These are phyloP conservation scores for Syzygium aromaticum DNA, from an alignment of 345 rosid genomes.

Conservation along the genomic window DNA sequence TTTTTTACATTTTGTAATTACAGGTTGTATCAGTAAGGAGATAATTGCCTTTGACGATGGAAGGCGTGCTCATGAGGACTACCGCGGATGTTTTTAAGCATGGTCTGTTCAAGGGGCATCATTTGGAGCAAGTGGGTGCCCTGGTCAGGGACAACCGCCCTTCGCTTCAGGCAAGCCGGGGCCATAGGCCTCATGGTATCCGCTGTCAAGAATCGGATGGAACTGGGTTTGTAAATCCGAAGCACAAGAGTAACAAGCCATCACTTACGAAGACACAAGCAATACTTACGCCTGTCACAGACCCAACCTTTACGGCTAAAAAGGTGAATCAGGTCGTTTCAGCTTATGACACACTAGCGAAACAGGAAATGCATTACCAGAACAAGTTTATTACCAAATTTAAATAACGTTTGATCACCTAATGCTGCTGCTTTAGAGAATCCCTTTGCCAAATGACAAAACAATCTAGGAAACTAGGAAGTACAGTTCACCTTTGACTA, in stretches of 20 bases:
- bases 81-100: slow-evolving; percentile 8
- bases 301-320: slow-evolving; percentile 29
- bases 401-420: neutral
- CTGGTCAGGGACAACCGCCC: slow-evolving; percentile 9
- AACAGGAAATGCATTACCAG: neutral
- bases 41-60: slow-evolving; percentile 22
- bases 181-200: slow-evolving; percentile 2
- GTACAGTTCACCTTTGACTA: neutral
- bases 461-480: neutral
- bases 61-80: slow-evolving; percentile 26
- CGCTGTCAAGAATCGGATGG: slow-evolving; percentile 6
- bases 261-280: slow-evolving; percentile 18
- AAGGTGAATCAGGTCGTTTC: slow-evolving; percentile 23
- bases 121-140: slow-evolving; percentile 17
- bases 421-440: neutral
- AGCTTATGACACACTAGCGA: neutral
- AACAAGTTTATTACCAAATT: neutral
- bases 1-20: neutral
- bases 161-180: slow-evolving; percentile 3
- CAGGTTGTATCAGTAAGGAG: neutral
- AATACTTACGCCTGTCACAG: slow-evolving; percentile 35
- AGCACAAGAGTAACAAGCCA: neutral
- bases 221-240: neutral
- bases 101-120: slow-evolving; percentile 18
- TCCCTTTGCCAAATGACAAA: neutral